phyloP scores from a whole-genome alignment of 2,329 filamentous ascomycete species.

The Curvularia hawaiiensis region DNA sequence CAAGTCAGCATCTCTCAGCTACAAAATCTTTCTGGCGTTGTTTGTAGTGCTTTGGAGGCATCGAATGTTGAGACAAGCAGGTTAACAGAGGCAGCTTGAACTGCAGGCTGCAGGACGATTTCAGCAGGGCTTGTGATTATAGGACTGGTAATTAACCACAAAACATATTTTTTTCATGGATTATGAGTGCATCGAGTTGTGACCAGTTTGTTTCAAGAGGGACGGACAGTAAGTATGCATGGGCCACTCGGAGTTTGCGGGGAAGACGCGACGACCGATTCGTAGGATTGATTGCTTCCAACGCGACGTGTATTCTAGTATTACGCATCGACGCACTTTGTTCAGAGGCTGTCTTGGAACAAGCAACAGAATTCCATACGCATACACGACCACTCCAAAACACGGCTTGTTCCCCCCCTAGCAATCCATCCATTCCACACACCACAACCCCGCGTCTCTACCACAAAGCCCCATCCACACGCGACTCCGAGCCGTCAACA shows the following conservation, averaged over 20 bases:
- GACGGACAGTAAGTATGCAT: background rate
- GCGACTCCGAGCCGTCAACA: background rate
- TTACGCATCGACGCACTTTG: too few species aligned
- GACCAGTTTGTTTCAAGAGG: background rate
- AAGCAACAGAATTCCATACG: background rate
- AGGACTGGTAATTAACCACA: conserved; percentile 8
- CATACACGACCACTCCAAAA: background rate
- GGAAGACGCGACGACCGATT: conserved; percentile 17
- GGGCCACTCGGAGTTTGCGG: conserved; percentile 16
- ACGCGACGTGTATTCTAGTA: background rate
- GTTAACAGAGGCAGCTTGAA: conserved; percentile 13
- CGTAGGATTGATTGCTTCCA: background rate
- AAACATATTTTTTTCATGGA: conserved; percentile 22
- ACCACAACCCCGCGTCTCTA: background rate
- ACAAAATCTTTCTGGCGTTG: conserved; percentile 25
- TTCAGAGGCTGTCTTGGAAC: background rate
- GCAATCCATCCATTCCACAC: background rate
- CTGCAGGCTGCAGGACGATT: background rate
- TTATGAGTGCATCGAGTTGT: background rate
- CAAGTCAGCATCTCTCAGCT: conserved; percentile 5
- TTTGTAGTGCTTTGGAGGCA: conserved; percentile 13
- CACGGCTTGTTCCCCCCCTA: background rate
- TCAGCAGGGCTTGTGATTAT: background rate
- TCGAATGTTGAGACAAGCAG: conserved; percentile 7
- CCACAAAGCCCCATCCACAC: background rate